Evolutionary conservation across 495 filamentous ascomycete genomes (phyloP).

Genomic region (Chaetomium cochliodes): DNA sequence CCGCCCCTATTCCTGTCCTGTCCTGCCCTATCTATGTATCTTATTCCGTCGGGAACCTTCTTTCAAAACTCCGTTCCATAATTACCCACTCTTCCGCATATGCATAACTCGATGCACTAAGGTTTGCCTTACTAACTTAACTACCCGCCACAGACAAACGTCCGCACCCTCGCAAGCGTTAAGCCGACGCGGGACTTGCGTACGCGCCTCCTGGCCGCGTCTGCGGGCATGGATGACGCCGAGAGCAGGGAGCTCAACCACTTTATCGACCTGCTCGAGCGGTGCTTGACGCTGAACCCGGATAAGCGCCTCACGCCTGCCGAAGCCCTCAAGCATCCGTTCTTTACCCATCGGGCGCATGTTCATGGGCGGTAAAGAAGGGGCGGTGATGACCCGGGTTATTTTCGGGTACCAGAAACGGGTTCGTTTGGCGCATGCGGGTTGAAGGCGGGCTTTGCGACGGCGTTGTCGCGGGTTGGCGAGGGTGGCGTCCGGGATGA

Average conservation of each 20-base stretch:
- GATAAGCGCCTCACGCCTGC: slow-evolving; percentile 84
- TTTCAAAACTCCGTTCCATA: not conserved
- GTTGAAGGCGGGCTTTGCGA: not conserved
- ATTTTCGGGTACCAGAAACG: too few relatives aligned
- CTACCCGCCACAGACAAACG: slow-evolving; percentile 52
- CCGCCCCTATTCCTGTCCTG: slow-evolving; percentile 7
- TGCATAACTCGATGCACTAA: not conserved
- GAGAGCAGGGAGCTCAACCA: slow-evolving; percentile 75
- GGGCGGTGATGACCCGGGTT: too few relatives aligned
- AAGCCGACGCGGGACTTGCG: slow-evolving; percentile 82
- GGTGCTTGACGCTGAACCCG: slow-evolving; percentile 85
- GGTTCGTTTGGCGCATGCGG: not conserved
- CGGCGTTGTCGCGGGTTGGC: not conserved
- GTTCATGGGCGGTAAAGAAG: not conserved
- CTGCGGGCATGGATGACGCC: slow-evolving; percentile 67
- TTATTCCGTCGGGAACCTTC: not conserved
- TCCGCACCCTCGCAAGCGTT: slow-evolving; percentile 67
- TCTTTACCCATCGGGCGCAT: slow-evolving; percentile 46
- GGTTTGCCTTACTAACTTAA: slow-evolving; percentile 21
- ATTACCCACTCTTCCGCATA: slow-evolving; percentile 6
- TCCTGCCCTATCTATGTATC: too few relatives aligned
- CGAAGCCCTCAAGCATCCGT: slow-evolving; percentile 87
- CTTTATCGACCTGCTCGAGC: slow-evolving; percentile 84
- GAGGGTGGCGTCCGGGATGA: not conserved
- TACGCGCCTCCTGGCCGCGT: slow-evolving; percentile 69